phyloP scores from a whole-genome alignment of 2,329 filamentous ascomycete genomes.

The Neonectria hederae region DNA sequence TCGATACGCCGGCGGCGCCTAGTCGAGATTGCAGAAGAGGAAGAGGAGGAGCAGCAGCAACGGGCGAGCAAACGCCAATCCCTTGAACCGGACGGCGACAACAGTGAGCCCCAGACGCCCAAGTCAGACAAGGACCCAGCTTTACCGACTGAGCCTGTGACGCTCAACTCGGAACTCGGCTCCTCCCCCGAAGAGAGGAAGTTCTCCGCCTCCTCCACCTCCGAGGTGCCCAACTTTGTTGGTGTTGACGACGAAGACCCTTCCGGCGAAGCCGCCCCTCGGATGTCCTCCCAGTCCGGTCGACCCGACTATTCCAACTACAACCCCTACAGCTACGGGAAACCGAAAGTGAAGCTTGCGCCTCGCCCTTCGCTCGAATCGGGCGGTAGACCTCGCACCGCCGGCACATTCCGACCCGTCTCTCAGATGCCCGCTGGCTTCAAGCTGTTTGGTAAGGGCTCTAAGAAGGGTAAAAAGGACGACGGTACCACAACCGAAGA shows the following conservation, averaged over 20 bases:
- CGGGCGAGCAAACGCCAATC: conserved; percentile 68
- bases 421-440: conserved; percentile 84
- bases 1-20: conserved; percentile 80
- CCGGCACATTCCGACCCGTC: conserved; percentile 73
- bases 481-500: conserved; percentile 45
- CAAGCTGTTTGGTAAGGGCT: conserved; percentile 71
- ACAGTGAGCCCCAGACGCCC: conserved; percentile 40
- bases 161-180: conserved; percentile 62
- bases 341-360: conserved; percentile 88
- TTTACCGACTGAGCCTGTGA: conserved; percentile 50
- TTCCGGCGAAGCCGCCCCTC: conserved; percentile 55
- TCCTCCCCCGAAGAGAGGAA: conserved; percentile 59
- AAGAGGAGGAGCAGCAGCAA: conserved; percentile 75
- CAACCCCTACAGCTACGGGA: conserved; percentile 62
- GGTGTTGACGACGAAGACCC: conserved; percentile 56
- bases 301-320: conserved; percentile 62
- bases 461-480: conserved; percentile 56
- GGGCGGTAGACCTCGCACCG: conserved; percentile 68
- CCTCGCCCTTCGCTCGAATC: conserved; percentile 81
- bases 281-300: conserved; percentile 62
- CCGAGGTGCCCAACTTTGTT: conserved; percentile 62
- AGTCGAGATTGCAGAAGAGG: conserved; percentile 94
- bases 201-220: conserved; percentile 57
- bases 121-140: conserved; percentile 43
- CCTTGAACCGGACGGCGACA: conserved; percentile 58